Percentiles rank a stretch among this genome's conserved stretches.
phyloP scores from a whole-genome alignment of 169 alveolate genomes.

The Babesia sp. region DNA sequence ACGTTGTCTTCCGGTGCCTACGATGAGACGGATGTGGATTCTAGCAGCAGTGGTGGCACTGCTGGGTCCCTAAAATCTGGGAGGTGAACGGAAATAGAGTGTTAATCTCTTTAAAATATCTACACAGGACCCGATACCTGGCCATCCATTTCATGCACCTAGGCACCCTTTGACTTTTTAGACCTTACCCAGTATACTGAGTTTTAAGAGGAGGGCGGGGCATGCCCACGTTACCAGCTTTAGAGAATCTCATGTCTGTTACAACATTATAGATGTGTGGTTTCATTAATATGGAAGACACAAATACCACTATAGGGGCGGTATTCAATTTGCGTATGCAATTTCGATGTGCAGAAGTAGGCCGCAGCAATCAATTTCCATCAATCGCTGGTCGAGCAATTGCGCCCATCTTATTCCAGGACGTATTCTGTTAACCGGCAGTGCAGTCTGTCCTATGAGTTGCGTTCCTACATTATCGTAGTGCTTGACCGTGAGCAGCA shows the following conservation, averaged over 20 bases:
- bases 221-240: too few relatives aligned
- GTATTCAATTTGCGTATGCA: constrained; percentile 9
- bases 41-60: neutral
- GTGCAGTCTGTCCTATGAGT: constrained; percentile 65
- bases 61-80: neutral
- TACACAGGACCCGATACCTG: too few relatives aligned
- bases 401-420: constrained; percentile 86
- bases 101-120: neutral
- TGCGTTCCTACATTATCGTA: constrained; percentile 48
- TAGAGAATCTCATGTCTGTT: neutral
- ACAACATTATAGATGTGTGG: neutral
- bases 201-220: too few relatives aligned
- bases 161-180: too few relatives aligned
- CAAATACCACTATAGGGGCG: too few relatives aligned
- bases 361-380: constrained; percentile 79
- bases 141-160: too few relatives aligned
- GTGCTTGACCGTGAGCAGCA: constrained; percentile 55
- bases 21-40: constrained; percentile 4
- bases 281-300: too few relatives aligned
- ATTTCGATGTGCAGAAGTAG: constrained; percentile 72
- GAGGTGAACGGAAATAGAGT: neutral
- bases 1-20: neutral
- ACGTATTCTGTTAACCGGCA: constrained; percentile 54
- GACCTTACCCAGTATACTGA: too few relatives aligned
- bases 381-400: constrained; percentile 74